Evolutionary conservation across 306 rosid species (phyloP), one percentile per base, ranked within the genome.

Genomic region (Fragaria ananassa): DNA sequence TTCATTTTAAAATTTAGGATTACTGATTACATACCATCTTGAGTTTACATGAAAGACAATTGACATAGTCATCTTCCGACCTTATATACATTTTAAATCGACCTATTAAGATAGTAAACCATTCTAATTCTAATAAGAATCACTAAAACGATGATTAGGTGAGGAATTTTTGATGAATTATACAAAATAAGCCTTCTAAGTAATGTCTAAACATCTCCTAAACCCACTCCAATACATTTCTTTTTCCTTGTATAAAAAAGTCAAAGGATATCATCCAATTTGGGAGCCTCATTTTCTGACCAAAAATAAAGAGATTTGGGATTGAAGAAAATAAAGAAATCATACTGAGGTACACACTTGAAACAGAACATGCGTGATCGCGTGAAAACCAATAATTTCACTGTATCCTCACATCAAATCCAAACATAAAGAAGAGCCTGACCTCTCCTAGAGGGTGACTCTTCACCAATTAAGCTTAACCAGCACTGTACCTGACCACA

Each of bases 381-480:
- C 34, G 71, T 18, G 74, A 70, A 70, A 7, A 21, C 66, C 53
- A 56, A 41, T 72, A 56, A 57, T 74, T 8, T 57, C 41, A 58
- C 42, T 18, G 46, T 41, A 44, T 39, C 46, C 34, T 5, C 29
- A 21, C 34, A 9, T 74, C 78, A 60, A 74, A 45, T 60, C 78
- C 56, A n/a, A 80, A 64, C 66, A 67, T 74, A 34, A 74, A 75
- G 83, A 71, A 76, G 53, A 47, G 13, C 65, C 17, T 45, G 50
- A 14, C 51, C 8, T 35, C 74, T 56, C 62, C 46, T 65, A 18
- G 79, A 61, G 77, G 76, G 75, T 79, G 83, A 76, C 78, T 74
- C 76, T 35, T 83, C 76, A 81, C 69, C 78, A 4, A 67, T 51
- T 65, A 0, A 39, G 60, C 46, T 41, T 18, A 35, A 18, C 25